A percentile compares a stretch with the other conserved stretches of the same genome.
Evolutionary conservation across 1,284 basidiomycete species (phyloP).

Genomic region (Irpex sp.): DNA sequence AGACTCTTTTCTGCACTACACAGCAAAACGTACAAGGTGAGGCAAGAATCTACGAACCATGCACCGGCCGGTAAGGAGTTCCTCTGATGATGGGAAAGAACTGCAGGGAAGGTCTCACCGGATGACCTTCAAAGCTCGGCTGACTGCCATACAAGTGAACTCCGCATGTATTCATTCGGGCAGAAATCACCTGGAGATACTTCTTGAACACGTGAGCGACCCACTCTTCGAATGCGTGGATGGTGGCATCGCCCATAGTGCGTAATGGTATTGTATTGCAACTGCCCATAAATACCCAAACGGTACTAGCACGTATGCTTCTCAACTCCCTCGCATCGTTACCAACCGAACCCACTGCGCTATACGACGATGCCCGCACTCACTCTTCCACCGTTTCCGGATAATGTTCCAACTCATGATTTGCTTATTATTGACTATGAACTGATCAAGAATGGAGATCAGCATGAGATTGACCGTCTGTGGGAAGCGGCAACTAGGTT

Average conservation of each 20-base stretch:
- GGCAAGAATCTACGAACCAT: neutral
- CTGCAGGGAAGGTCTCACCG: neutral
- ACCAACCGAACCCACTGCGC: neutral
- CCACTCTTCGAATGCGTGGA: neutral
- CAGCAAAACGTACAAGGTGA: neutral
- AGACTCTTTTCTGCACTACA: neutral
- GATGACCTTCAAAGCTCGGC: neutral
- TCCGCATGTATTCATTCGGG: neutral
- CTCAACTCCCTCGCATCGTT: neutral
- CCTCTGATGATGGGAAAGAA: neutral
- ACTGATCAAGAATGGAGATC: conserved; percentile 2
- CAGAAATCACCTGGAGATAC: neutral
- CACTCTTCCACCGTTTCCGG: conserved; percentile 6
- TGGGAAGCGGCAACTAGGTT: conserved; percentile 8
- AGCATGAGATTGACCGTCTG: conserved; percentile 1
- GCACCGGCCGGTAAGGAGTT: neutral
- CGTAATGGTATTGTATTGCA: neutral
- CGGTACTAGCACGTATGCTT: no score
- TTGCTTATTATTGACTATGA: conserved; percentile 10
- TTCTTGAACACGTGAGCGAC: neutral
- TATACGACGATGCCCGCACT: neutral
- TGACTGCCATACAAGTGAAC: neutral
- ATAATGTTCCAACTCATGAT: conserved; percentile 5
- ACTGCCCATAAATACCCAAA: neutral
- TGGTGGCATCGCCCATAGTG: neutral